A percentile compares a stretch with the other conserved stretches of the same genome.
These are phyloP conservation scores for Discostella stelligeroides DNA, from an alignment of 108 stramenopile species.

Conservation along the genomic window DNA sequence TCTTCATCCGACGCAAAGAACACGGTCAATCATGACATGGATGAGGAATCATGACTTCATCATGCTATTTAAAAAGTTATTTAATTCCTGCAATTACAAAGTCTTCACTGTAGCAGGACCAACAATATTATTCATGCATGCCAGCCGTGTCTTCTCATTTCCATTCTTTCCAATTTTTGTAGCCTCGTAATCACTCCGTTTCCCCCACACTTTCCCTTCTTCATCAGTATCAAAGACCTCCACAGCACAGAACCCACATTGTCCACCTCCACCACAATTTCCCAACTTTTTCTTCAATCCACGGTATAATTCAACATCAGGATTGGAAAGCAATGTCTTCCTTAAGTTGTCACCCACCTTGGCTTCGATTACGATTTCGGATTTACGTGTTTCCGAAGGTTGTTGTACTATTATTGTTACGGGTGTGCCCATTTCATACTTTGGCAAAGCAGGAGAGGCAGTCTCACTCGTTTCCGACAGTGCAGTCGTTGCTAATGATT, in stretches of 20 bases:
- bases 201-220: constrained; percentile 62
- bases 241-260: constrained; percentile 81
- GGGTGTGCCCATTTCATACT: constrained; percentile 59
- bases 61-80: neutral
- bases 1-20: neutral
- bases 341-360: constrained; percentile 86
- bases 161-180: constrained; percentile 56
- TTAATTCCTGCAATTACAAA: constrained; percentile 12
- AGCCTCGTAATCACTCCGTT: constrained; percentile 75
- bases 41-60: neutral
- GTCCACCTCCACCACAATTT: constrained; percentile 78
- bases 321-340: constrained; percentile 60
- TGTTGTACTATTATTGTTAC: constrained; percentile 68
- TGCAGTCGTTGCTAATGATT: neutral
- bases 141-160: constrained; percentile 42
- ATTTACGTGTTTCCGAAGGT: constrained; percentile 30
- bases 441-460: constrained; percentile 3
- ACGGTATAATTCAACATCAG: constrained; percentile 75
- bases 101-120: constrained; percentile 78
- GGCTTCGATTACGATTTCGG: constrained; percentile 54
- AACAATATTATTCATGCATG: constrained; percentile 82
- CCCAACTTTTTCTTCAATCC: constrained; percentile 79
- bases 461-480: neutral
- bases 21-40: neutral
- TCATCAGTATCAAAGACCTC: constrained; percentile 51